Conservation (phyloP, 805 yeast species). For the Lachancea fermentati region DNA sequence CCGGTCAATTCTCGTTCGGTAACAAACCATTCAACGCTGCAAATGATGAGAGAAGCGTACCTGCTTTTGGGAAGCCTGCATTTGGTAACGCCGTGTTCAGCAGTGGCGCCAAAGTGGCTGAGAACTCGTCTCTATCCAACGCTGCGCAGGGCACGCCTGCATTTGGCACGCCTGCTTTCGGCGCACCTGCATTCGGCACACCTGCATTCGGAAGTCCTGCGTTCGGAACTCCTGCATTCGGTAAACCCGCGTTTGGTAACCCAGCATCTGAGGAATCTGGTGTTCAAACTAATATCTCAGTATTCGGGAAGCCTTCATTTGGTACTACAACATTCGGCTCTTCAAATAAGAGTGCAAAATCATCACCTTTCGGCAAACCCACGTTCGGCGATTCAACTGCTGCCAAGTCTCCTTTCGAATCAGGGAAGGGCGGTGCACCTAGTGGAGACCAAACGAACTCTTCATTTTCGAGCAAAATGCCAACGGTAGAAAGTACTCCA, state of each 20-base stretch:
- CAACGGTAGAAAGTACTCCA: too few relatives aligned
- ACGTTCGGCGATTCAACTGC: conserved; percentile 24
- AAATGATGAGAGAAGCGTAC: too few relatives aligned
- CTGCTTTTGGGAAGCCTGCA: conserved; percentile 12
- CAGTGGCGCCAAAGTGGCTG: conserved; percentile 12
- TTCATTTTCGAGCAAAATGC: too few relatives aligned
- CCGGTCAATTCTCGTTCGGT: too few relatives aligned
- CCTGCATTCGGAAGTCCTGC: conserved; percentile 9
- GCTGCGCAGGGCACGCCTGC: conserved; percentile 11
- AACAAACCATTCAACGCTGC: too few relatives aligned
- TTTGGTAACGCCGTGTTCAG: conserved; percentile 1
- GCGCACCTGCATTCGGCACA: conserved; percentile 19
- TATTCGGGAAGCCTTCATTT: conserved; percentile 20
- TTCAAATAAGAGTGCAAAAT: neutral
- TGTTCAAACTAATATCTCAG: too few relatives aligned
- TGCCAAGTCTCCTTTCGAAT: too few relatives aligned
- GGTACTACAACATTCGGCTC: conserved; percentile 8
- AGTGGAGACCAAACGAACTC: too few relatives aligned
- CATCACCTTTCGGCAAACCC: conserved; percentile 7
- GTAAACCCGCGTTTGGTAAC: conserved; percentile 22
- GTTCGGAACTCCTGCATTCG: conserved; percentile 15
- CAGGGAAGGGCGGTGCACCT: too few relatives aligned
- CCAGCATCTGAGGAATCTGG: conserved; percentile 3
- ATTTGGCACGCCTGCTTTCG: conserved; percentile 17
- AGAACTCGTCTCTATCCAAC: conserved; percentile 15